Percentiles rank a stretch among this genome's conserved stretches.
These are phyloP conservation scores for Chrysosporium keratinophilum DNA, from an alignment of 2,329 filamentous ascomycete genomes.

Conservation along the genomic window DNA sequence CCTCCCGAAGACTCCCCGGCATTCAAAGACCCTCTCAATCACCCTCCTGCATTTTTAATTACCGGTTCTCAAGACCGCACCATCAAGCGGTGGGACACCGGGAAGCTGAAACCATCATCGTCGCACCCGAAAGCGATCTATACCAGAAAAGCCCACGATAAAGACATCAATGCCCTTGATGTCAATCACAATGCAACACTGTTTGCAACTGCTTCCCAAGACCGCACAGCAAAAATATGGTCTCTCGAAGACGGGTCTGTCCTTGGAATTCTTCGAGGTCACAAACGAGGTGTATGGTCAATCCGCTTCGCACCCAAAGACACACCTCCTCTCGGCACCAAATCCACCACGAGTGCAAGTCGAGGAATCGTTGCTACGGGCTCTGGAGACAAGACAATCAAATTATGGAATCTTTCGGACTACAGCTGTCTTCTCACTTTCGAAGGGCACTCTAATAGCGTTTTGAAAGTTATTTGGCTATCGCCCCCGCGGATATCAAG, in stretches of 20 bases:
- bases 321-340: conserved; percentile 64
- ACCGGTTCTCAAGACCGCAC: conserved; percentile 95
- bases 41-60: conserved; percentile 74
- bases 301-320: conserved; percentile 77
- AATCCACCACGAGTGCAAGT: conserved; percentile 57
- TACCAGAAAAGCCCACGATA: conserved; percentile 93
- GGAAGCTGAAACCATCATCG: conserved; percentile 37
- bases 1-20: conserved; percentile 61
- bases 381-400: conserved; percentile 90
- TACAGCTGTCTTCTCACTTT: conserved; percentile 90
- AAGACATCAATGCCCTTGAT: conserved; percentile 94
- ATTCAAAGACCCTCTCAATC: conserved; percentile 59
- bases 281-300: conserved; percentile 92
- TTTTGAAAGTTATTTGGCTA: conserved; percentile 88
- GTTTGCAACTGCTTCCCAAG: conserved; percentile 93
- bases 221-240: conserved; percentile 96
- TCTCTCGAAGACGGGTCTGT: conserved; percentile 81
- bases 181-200: conserved; percentile 62
- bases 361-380: conserved; percentile 81
- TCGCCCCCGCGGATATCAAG: conserved; percentile 38
- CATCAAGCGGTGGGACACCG: conserved; percentile 85
- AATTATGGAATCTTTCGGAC: conserved; percentile 85
- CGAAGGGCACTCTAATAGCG: conserved; percentile 91
- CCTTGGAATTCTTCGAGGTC: conserved; percentile 80
- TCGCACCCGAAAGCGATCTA: conserved; percentile 51